Conservation (phyloP, 164 flowering plant genomes). For the Umbellularia californica region DNA sequence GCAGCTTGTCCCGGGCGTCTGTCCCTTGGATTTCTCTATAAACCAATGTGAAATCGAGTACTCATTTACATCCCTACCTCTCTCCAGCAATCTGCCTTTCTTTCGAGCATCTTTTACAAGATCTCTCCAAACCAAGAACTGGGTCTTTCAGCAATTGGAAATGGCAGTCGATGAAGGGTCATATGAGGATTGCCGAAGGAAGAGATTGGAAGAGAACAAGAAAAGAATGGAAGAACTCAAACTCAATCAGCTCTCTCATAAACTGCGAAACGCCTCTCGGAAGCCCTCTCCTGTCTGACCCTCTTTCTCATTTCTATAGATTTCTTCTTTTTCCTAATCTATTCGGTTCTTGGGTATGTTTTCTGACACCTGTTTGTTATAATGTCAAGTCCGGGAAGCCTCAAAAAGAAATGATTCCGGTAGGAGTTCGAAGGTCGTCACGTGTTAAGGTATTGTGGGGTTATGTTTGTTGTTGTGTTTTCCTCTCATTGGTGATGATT, state of each 20-base stretch:
- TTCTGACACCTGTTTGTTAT: not conserved
- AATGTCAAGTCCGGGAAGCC: constrained; percentile 35
- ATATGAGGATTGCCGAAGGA: constrained; percentile 45
- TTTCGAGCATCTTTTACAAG: not conserved
- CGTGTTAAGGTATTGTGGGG: constrained; percentile 37
- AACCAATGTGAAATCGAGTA: too few relatives aligned
- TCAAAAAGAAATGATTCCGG: constrained; percentile 11
- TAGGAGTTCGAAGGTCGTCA: constrained; percentile 43
- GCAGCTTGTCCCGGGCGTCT: too few relatives aligned
- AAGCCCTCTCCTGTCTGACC: constrained; percentile 30
- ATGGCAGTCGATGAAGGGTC: constrained; percentile 1
- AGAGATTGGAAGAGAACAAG: constrained; percentile 56
- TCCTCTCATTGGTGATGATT: too few relatives aligned
- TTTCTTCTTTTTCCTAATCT: not conserved
- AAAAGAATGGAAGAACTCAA: constrained; percentile 57
- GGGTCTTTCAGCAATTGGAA: not conserved
- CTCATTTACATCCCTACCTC: too few relatives aligned
- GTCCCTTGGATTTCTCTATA: too few relatives aligned
- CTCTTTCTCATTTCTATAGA: not conserved
- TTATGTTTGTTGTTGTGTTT: not conserved
- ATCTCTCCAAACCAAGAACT: not conserved
- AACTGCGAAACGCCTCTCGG: constrained; percentile 27
- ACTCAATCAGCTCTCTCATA: constrained; percentile 35
- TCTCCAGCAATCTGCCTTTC: not conserved
- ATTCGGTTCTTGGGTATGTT: not conserved